Conservation (phyloP, 805 yeast genomes). For the Metschnikowia colocasiae region DNA sequence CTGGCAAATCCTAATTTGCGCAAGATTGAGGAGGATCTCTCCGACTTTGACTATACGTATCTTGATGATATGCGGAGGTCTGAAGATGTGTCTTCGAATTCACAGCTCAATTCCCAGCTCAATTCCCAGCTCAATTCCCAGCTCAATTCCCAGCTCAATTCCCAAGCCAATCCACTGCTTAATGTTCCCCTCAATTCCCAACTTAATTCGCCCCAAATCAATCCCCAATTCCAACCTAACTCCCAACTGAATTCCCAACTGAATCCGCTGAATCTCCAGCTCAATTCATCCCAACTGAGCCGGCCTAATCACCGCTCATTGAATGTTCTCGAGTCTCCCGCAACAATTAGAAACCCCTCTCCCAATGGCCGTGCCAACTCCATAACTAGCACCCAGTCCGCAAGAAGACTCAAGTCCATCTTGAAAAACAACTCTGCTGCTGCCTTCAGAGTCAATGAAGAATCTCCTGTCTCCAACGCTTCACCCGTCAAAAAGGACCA, state of each 20-base stretch:
- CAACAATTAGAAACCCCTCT: not conserved
- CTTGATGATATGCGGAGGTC: slow-evolving; percentile 21
- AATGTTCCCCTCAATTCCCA: not conserved
- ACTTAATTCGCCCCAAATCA: not conserved
- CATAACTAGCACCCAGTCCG: slow-evolving; percentile 14
- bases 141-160: not conserved
- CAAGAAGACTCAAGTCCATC: slow-evolving; percentile 33
- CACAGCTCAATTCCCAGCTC: not conserved
- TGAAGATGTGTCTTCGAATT: not conserved
- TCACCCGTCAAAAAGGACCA: not conserved
- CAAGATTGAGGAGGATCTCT: slow-evolving; percentile 43
- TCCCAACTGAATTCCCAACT: not conserved
- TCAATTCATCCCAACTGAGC: not conserved
- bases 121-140: not conserved
- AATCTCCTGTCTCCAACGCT: not conserved
- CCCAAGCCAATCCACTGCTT: too few species aligned
- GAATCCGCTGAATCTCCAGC: not conserved
- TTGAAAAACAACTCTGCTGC: slow-evolving; percentile 24
- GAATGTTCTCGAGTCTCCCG: not conserved
- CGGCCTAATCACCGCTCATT: not conserved
- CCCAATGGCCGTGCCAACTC: slow-evolving; percentile 13
- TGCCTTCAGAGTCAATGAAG: slow-evolving; percentile 5
- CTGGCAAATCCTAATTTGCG: slow-evolving; percentile 23
- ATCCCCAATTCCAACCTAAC: not conserved
- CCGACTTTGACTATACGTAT: slow-evolving; percentile 41